These are phyloP conservation scores for Camellia oleifera DNA, from an alignment of 179 eudicot genomes.

Conservation along the genomic window DNA sequence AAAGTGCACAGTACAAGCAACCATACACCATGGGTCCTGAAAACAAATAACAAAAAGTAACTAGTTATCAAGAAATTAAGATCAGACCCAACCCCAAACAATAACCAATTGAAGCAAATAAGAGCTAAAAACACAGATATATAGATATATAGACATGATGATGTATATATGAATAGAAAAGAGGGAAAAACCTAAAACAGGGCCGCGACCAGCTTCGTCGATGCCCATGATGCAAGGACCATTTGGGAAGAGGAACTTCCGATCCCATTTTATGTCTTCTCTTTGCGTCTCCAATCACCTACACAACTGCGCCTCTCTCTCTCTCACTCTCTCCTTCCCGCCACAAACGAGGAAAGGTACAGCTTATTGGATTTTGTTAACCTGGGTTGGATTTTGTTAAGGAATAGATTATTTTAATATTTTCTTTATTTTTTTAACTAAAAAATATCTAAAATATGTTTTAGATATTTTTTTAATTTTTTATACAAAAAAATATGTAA, in stretches of 20 bases:
- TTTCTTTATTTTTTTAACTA: too few species aligned
- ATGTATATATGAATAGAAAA: neutral
- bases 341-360: neutral
- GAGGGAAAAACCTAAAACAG: conserved; percentile 71
- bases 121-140: neutral
- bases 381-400: too few species aligned
- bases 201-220: conserved; percentile 99
- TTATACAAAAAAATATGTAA: too few species aligned
- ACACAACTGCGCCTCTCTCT: neutral
- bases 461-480: too few species aligned
- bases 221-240: conserved; percentile 98
- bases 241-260: conserved; percentile 43
- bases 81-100: neutral
- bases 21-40: conserved; percentile 99
- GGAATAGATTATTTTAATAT: too few species aligned
- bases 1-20: conserved; percentile 81
- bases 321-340: neutral
- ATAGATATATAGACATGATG: too few species aligned
- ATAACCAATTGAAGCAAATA: neutral
- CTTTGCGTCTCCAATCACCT: neutral
- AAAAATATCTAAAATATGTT: too few species aligned
- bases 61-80: neutral
- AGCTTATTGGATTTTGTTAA: too few species aligned
- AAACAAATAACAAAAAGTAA: conserved; percentile 9
- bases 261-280: conserved; percentile 27